Percentiles rank a stretch among this genome's conserved stretches.
These are phyloP conservation scores for Xanthoconium stramineum DNA, from an alignment of 768 basidiomycete species.

Conservation along the genomic window DNA sequence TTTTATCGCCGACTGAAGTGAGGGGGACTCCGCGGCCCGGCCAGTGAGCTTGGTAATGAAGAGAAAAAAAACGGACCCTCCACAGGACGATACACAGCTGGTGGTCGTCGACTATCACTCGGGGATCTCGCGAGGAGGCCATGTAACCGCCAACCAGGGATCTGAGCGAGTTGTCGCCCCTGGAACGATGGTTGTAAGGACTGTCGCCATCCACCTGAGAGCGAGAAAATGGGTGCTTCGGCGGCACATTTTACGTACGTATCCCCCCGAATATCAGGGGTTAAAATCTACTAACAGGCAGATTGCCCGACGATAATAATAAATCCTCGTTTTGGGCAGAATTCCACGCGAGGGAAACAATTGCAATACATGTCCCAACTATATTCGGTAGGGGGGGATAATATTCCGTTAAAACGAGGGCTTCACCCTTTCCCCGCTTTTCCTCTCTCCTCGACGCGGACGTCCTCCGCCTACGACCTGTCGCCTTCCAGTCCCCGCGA, in stretches of 20 bases:
- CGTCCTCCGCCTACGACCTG: conserved; percentile 22
- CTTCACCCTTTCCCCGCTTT: conserved; percentile 64
- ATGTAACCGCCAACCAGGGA: conserved; percentile 32
- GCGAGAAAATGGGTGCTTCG: conserved; percentile 36
- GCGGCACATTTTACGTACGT: conserved; percentile 57
- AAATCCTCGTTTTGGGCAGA: conserved; percentile 52
- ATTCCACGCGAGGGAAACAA: conserved; percentile 70
- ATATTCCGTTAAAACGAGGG: conserved; percentile 74
- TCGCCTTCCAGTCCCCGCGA: conserved; percentile 25
- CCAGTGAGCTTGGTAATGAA: background rate
- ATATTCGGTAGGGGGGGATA: conserved; percentile 67
- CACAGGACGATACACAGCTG: background rate
- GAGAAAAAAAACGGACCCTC: background rate
- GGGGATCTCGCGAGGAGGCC: conserved; percentile 20
- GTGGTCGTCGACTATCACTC: background rate
- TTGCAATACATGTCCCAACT: conserved; percentile 57
- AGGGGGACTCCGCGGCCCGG: conserved; percentile 29
- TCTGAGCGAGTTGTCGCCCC: background rate
- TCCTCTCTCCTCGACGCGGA: conserved; percentile 41
- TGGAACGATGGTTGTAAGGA: background rate
- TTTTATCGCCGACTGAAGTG: conserved; percentile 35
- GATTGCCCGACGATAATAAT: conserved; percentile 56
- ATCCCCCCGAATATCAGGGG: conserved; percentile 57
- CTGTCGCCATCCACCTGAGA: conserved; percentile 21
- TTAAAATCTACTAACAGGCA: conserved; percentile 46